phyloP scores from a whole-genome alignment of 2,329 filamentous ascomycete species.

The Aspergillus cejpii region DNA sequence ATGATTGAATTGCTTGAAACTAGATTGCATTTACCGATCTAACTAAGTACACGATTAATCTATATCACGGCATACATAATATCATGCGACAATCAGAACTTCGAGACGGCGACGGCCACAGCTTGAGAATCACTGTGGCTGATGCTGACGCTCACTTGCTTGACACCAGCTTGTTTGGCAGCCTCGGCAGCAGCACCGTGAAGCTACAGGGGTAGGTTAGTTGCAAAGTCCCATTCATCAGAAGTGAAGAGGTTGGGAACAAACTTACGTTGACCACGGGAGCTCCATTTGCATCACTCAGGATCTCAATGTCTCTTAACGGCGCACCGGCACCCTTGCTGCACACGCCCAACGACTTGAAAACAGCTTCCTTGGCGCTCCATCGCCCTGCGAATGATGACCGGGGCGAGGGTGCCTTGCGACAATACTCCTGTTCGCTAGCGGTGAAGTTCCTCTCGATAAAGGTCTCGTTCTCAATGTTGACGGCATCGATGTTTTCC shows the following conservation, averaged over 20 bases:
- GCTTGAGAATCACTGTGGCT: constrained; percentile 93
- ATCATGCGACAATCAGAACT: constrained; percentile 48
- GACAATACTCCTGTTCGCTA: constrained; percentile 79
- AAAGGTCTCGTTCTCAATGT: constrained; percentile 91
- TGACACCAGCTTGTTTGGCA: constrained; percentile 80
- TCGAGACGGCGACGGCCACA: constrained; percentile 84
- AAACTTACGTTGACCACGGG: constrained; percentile 74
- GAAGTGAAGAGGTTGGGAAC: constrained; percentile 9
- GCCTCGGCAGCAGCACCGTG: constrained; percentile 76
- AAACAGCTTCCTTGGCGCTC: constrained; percentile 97
- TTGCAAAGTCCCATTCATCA: not conserved
- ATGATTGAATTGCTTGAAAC: too few relatives aligned
- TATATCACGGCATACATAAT: constrained; percentile 1
- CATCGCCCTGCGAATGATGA: constrained; percentile 92
- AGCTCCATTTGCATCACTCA: constrained; percentile 70
- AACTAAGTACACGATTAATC: constrained; percentile 2
- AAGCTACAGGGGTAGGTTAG: constrained; percentile 54
- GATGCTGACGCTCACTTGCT: constrained; percentile 85
- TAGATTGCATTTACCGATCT: too few relatives aligned
- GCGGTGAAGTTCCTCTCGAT: constrained; percentile 89
- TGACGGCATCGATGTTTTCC: constrained; percentile 78
- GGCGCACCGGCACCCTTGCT: constrained; percentile 84
- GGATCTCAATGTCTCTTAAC: constrained; percentile 90
- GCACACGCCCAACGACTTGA: constrained; percentile 86
- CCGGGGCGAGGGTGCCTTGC: constrained; percentile 67